Base-by-base conservation (phyloP, 495 filamentous ascomycete genomes). In the Tuber brumale region DNA sequence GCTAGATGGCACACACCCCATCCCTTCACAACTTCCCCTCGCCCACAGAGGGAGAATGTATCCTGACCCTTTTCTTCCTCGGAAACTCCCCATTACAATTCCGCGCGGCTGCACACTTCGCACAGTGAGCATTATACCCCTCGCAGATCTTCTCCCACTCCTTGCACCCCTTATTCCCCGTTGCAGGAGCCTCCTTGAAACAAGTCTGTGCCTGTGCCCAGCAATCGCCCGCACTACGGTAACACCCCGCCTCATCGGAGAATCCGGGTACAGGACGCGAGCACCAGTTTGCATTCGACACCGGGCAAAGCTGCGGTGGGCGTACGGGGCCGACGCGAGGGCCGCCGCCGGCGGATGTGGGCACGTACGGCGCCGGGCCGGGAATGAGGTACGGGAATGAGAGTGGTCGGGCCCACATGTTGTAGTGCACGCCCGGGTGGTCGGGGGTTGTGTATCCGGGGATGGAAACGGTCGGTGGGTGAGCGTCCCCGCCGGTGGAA, bases 211-310 rank as follows among this genome's bases (percentile, higher is more conserved):
- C 81, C 84, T 94, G 91, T 66, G 80, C 75, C 84, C 85, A 93
- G 85, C 91, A 92, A 43, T 77, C 21, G 83, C 84, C 12, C 86
- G 78, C 74, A 80, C 76, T 31, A 82, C 81, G 92, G 85, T 92
- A 94, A n/a, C 88, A 87, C 19, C 77, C 74, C 14, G 27, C 57
- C 76, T 89, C 84, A 51, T 84, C 84, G 8, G 82, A 84, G 82
- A 90, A 93, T 14, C 74, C 75, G 0, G 88, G 83, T 0, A 92
- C 84, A 77, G 91, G 87, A 35, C 86, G 79, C 45, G 87, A 90
- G 82, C 90, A 92, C 92, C 91, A 94, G 83, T 93, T 92, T 51
- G 85, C 91, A 80, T 91, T 92, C 76, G 88, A 87, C 71, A 91
- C 82, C 44, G 91, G 84, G 82, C 89, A 92, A 12, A 27, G 18